phyloP scores from a whole-genome alignment of 2,329 filamentous ascomycete species.

The Aureobasidium sp. region DNA sequence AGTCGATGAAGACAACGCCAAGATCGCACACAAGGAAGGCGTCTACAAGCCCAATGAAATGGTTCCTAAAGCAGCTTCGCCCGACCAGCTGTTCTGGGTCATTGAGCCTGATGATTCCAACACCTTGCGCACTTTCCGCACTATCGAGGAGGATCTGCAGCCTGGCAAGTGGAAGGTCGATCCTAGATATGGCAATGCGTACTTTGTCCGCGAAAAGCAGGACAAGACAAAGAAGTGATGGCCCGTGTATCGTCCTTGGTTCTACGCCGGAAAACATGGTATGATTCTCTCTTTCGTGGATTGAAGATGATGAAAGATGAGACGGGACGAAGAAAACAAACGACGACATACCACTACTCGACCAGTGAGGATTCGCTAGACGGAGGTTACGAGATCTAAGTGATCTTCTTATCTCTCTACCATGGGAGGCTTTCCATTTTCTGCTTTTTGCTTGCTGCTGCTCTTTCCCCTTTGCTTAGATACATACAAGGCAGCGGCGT shows the following conservation, averaged over 20 bases:
- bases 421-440: not conserved
- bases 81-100: slow-evolving; percentile 32
- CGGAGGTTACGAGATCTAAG: not conserved
- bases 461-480: not conserved
- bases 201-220: slow-evolving; percentile 27
- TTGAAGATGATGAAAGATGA: not conserved
- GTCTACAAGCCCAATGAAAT: slow-evolving; percentile 29
- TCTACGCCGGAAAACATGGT: not conserved
- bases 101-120: slow-evolving; percentile 26
- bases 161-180: slow-evolving; percentile 30
- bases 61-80: slow-evolving; percentile 25
- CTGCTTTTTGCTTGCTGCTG: not conserved
- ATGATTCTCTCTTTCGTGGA: not conserved
- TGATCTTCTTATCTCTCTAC: not conserved
- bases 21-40: slow-evolving; percentile 29
- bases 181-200: slow-evolving; percentile 27
- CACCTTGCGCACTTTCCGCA: slow-evolving; percentile 27
- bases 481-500: not conserved
- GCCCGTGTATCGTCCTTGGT: not conserved
- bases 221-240: slow-evolving; percentile 21
- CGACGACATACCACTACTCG: not conserved
- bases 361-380: not conserved
- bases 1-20: slow-evolving; percentile 34
- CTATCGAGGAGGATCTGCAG: slow-evolving; percentile 27
- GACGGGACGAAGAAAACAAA: not conserved